Base-by-base conservation (phyloP, 441 rosid species). In the Aleurites moluccanus region DNA sequence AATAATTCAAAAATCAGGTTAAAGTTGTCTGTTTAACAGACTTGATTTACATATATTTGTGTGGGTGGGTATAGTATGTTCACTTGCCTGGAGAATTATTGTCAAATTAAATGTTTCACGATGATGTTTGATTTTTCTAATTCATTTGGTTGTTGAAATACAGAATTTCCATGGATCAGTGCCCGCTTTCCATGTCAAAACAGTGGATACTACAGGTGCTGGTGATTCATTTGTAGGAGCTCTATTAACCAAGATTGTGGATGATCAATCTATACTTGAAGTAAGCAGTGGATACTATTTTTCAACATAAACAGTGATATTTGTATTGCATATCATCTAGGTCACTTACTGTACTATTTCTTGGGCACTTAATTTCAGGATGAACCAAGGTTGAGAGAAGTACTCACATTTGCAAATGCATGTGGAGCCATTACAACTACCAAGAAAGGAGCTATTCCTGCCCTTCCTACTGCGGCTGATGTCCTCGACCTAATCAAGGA, bases 381-480 rank as follows among this genome's bases (percentile, higher is more conserved):
- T 10, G 99, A 94, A 69, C 11, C 81, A 45, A 91, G 88, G 67
- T 70, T 94, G 80, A 89, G 92, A 79, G 93, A 89, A 68, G 81
- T 85, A 20, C 88, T 94, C 6, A 91, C 73, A 82, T 92, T 82
- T 72, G 97, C 99, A 10, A 91, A 87, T 83, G 99, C 97, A 0
- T 94, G 99, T 64, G 98, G 99, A 77, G 99, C 99, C 77, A 92
- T 92, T 50, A 94, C 99, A 23, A 94, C 99, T 10, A 91, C 94
- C 78, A 91, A 94, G 74, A 94, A 94, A 80, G 98, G 98, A 57
- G 99, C 99, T 14, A 94, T 94, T 35, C 98, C 98, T 15, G 97
- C 99, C 67, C 99, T 94, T 44, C 98, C 99, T 0, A 77, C 84
- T 0, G 86, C 81, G 76, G 25, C 87, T 11, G 94, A 88, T 5